phyloP scores from a whole-genome alignment of 495 filamentous ascomycete species.

The Xylaria telfairii region DNA sequence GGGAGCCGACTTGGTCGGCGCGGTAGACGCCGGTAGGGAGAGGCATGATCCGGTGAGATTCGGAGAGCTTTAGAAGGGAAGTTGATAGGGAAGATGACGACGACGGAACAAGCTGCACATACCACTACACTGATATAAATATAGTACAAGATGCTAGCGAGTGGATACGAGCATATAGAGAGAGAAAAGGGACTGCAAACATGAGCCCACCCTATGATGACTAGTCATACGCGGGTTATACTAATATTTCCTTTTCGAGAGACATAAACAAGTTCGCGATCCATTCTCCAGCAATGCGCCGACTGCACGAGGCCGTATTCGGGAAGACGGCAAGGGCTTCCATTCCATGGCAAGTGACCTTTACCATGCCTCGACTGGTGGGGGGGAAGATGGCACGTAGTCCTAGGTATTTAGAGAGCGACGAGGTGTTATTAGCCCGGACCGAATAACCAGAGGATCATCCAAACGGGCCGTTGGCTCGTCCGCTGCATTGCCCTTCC shows the following conservation, averaged over 20 bases:
- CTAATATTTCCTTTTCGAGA: slow-evolving; percentile 1
- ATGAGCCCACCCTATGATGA: background rate
- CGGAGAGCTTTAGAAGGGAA: background rate
- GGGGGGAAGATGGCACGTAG: slow-evolving; percentile 4
- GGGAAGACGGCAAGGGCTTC: slow-evolving; percentile 24
- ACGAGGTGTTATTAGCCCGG: slow-evolving; percentile 10
- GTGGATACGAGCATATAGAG: background rate
- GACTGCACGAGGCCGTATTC: slow-evolving; percentile 2
- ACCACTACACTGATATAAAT: slow-evolving; percentile 1
- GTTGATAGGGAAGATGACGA: background rate
- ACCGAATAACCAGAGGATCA: slow-evolving; percentile 16
- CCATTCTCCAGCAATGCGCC: background rate
- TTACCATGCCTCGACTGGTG: background rate
- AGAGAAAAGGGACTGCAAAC: background rate
- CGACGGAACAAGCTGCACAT: background rate
- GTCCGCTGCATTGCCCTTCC: background rate
- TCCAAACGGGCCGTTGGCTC: slow-evolving; percentile 12
- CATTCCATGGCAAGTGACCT: slow-evolving; percentile 14
- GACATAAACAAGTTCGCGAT: slow-evolving; percentile 14
- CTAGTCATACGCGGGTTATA: background rate
- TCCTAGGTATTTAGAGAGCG: background rate
- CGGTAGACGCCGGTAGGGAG: slow-evolving; percentile 56
- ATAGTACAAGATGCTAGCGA: background rate
- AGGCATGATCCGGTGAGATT: slow-evolving; percentile 40
- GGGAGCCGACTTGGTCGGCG: slow-evolving; percentile 57